Percentiles rank a stretch among this genome's conserved stretches.
Conservation (phyloP, 805 yeast genomes). For the Candida quercuum region DNA sequence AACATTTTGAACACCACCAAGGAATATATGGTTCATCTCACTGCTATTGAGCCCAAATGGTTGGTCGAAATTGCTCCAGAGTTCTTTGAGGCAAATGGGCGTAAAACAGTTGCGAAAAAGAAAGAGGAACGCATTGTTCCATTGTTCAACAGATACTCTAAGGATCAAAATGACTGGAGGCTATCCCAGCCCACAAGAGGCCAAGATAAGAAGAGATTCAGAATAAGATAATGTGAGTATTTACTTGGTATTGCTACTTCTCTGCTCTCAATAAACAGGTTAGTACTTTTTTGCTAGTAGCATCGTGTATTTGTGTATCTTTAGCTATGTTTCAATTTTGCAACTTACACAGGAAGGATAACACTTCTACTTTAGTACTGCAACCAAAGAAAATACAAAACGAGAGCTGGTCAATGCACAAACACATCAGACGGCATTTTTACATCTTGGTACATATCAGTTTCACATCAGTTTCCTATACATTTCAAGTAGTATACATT, state of each 20-base stretch:
- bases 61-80: slow-evolving; percentile 62
- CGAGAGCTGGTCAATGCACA: too few species aligned
- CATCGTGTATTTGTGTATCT: too few species aligned
- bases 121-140: slow-evolving; percentile 73
- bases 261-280: neutral
- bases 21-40: slow-evolving; percentile 89
- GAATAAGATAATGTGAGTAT: slow-evolving; percentile 7
- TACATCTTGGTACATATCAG: too few species aligned
- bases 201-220: slow-evolving; percentile 30
- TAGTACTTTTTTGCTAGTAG: neutral
- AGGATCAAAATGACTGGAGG: slow-evolving; percentile 71
- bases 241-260: too few species aligned
- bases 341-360: too few species aligned
- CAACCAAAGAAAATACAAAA: too few species aligned
- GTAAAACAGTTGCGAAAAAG: slow-evolving; percentile 34
- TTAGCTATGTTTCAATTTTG: too few species aligned
- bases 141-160: slow-evolving; percentile 53
- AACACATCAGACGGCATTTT: too few species aligned
- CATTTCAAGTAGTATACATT: too few species aligned
- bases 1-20: slow-evolving; percentile 75
- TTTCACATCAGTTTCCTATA: too few species aligned
- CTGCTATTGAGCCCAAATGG: slow-evolving; percentile 81
- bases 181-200: slow-evolving; percentile 28
- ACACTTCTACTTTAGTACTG: too few species aligned
- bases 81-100: slow-evolving; percentile 55